Evolutionary conservation across 1,284 basidiomycete species (phyloP), one percentile per base, ranked within the genome.

Genomic region (Cutaneotrichosporon cyanovorans): DNA sequence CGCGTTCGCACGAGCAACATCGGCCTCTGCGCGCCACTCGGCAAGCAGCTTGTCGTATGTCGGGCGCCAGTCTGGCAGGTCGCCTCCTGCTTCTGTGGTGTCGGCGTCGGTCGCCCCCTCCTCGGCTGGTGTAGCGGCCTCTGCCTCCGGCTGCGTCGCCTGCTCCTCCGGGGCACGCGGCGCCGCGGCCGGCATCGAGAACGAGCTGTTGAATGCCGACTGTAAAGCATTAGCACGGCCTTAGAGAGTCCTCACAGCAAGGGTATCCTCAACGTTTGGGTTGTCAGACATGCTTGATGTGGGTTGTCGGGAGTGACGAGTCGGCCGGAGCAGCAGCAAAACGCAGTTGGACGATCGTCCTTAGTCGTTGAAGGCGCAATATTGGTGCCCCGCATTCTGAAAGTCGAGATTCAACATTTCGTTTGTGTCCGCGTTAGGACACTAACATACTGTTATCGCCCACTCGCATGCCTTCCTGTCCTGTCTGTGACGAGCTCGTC

Each of bases 11-110:
- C 87, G 81, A 36, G 82, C 82, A 51, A 80, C 78, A 28, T 84
- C 80, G 22, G 82, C 83, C 60, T 84, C 79, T 21, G 79, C 78
- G 33, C 81, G 80, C 87, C 87, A 91, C 56, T 75, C 70, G 32
- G 76, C 74, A 9, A 86, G 73, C 46, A 86, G 82, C 1, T 77
- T 69, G 42, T 89, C 83, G 65, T 85, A 84, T 54, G 81, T 77
- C 7, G 75, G 65, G 56, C 79, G 78, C 81, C 81, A 83, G 42
- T 62, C 61, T 32, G 56, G 61, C 35, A 60, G 50, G 4, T 55
- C 62, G 22, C 46, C 52, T 15, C 46, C 43, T 2, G 50, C 30
- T 15, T 41, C 39, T 10, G 35, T 46, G n/a, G 50, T 25, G 31
- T 51, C 48, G 18, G 46, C 45, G n/a, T 45, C 41, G 18, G 50